phyloP scores from a whole-genome alignment of 1,139 yeast genomes.

The Yamadazyma friedrichii region DNA sequence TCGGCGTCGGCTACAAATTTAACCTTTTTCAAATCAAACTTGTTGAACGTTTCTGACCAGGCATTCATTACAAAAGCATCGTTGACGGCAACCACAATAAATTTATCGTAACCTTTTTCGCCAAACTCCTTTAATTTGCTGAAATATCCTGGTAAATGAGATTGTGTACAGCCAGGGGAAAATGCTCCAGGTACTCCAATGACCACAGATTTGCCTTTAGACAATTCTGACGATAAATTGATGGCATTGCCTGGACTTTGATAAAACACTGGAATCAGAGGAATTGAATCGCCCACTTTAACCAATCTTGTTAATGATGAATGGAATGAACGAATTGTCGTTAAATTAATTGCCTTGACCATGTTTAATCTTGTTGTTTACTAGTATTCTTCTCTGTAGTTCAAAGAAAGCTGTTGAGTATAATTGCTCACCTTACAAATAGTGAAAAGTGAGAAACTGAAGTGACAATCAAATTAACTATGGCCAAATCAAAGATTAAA shows the following conservation, averaged over 20 bases:
- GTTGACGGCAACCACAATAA: constrained; percentile 75
- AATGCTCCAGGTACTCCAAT: constrained; percentile 92
- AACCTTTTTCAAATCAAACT: constrained; percentile 34
- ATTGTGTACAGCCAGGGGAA: constrained; percentile 79
- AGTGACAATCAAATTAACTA: not conserved
- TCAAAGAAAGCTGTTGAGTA: too few species aligned
- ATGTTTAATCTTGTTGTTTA: too few species aligned
- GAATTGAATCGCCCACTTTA: constrained; percentile 54
- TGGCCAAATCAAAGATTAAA: constrained; percentile 6
- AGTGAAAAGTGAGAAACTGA: too few species aligned
- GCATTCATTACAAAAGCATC: constrained; percentile 85
- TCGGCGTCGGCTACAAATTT: constrained; percentile 73
- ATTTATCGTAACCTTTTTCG: constrained; percentile 59
- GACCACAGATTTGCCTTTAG: constrained; percentile 54
- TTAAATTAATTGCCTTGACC: not conserved
- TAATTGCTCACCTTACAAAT: too few species aligned
- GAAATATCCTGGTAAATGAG: constrained; percentile 79
- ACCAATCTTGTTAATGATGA: constrained; percentile 6
- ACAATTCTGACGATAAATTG: constrained; percentile 56
- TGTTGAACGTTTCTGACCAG: constrained; percentile 46
- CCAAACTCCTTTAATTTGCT: constrained; percentile 49
- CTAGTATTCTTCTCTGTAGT: too few species aligned
- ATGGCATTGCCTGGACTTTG: constrained; percentile 68
- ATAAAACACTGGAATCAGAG: constrained; percentile 55
- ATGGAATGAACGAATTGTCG: constrained; percentile 1